Evolutionary conservation across 2,329 filamentous ascomycete species (phyloP), one percentile per base, ranked within the genome.

Genomic region (Alternaria brassicicola): DNA sequence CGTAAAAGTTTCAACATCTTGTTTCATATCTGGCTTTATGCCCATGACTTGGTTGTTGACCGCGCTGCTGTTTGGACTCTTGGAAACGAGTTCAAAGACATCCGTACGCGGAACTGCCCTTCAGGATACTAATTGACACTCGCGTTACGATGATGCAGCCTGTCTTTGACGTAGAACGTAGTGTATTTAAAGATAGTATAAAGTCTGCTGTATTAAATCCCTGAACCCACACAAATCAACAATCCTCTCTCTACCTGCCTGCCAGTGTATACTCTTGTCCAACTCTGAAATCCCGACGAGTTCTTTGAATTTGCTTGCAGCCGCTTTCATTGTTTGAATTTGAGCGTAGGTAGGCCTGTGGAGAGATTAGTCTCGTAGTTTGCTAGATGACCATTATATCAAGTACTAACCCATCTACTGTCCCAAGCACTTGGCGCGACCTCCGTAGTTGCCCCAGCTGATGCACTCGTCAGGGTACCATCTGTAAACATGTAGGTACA

Each of bases 231-330:
- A 26, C 5, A n/a, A 15, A 6, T 2, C 31, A 2, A 33, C 4
- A 15, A 13, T 15, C 31, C 3, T 3, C 4, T 2, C 31, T 33
- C 31, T 6, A 7, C 31, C 31, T 35, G 6, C 31, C 31, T 35
- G 6, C 15, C n/a, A 8, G 0, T 0, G 2, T n/a, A 3, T n/a
- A 2, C 15, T 3, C 31, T 7, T 35, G 31, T 17, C 3, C 6
- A 3, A 13, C 31, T 35, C 0, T 35, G 4, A 7, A 17, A n/a
- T 35, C 0, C 6, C 2, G 6, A 35, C 8, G 6, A 35, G 15
- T 9, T 3, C 5, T n/a, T n/a, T 17, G 0, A 1, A 2, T 17
- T 35, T 0, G 13, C 6, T n/a, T 35, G 15, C 31, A 35, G 31
- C n/a, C 15, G 15, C 15, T 35, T n/a, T n/a, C 15, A 0, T 35